These are phyloP conservation scores for Phytophthora lateralis DNA, from an alignment of 352 stramenopile species.

Conservation along the genomic window DNA sequence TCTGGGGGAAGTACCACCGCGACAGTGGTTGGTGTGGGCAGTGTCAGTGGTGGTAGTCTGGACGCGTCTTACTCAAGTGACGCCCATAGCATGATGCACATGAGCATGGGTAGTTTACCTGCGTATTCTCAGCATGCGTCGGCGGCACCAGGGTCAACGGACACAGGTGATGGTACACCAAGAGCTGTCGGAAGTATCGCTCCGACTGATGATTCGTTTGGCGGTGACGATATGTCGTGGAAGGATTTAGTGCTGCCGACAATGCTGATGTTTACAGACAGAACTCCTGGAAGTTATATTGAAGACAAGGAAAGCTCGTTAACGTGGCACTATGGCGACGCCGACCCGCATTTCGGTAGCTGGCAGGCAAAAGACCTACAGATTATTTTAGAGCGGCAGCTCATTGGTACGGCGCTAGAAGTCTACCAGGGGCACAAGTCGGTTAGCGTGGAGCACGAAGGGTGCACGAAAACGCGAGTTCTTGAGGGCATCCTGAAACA, in stretches of 20 bases:
- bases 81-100: constrained; percentile 42
- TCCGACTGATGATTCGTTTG: constrained; percentile 53
- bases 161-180: constrained; percentile 28
- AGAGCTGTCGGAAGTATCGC: constrained; percentile 31
- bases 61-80: constrained; percentile 44
- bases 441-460: constrained; percentile 83
- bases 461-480: constrained; percentile 79
- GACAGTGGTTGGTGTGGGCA: constrained; percentile 30
- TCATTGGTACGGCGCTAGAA: constrained; percentile 85
- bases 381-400: constrained; percentile 87
- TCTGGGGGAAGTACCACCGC: constrained; percentile 31
- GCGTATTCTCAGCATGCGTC: constrained; percentile 42
- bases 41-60: constrained; percentile 29
- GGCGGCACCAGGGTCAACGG: constrained; percentile 20
- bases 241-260: constrained; percentile 81
- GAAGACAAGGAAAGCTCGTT: constrained; percentile 87
- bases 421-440: constrained; percentile 87
- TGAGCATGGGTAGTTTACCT: constrained; percentile 54
- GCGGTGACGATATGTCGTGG: constrained; percentile 71
- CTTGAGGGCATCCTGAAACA: constrained; percentile 79
- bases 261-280: constrained; percentile 79
- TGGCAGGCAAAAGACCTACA: constrained; percentile 92
- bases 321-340: constrained; percentile 89
- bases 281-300: constrained; percentile 81
- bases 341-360: constrained; percentile 83